These are phyloP conservation scores for Acer campestre DNA, from an alignment of 345 rosid genomes.

Conservation along the genomic window DNA sequence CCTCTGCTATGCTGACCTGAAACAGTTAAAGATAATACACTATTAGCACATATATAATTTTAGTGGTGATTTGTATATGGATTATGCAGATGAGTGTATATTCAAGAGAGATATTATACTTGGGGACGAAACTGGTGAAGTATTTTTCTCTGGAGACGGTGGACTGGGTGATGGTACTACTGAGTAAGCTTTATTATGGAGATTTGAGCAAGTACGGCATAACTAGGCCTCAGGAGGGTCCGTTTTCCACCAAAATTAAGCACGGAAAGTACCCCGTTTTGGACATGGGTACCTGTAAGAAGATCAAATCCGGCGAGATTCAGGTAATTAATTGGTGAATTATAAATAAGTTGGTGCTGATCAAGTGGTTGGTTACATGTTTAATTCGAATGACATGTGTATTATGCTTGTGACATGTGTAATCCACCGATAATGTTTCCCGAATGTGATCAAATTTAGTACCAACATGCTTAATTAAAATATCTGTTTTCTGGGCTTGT, in stretches of 20 bases:
- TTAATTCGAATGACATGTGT: too few relatives aligned
- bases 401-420: too few relatives aligned
- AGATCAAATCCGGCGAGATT: constrained; percentile 41
- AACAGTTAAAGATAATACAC: too few relatives aligned
- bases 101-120: constrained; percentile 35
- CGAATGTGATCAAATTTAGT: too few relatives aligned
- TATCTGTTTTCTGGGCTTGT: too few relatives aligned
- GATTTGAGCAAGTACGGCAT: constrained; percentile 45
- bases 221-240: constrained; percentile 30
- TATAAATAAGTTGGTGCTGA: too few relatives aligned
- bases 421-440: too few relatives aligned
- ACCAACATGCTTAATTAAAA: too few relatives aligned
- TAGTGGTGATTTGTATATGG: not conserved
- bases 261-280: constrained; percentile 43
- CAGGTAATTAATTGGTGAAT: not conserved
- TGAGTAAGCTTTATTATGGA: constrained; percentile 35
- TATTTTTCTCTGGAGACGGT: constrained; percentile 20
- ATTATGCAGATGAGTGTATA: constrained; percentile 62
- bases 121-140: constrained; percentile 38
- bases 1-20: too few relatives aligned
- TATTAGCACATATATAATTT: too few relatives aligned
- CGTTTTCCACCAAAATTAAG: constrained; percentile 31
- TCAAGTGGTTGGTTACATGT: too few relatives aligned
- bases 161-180: constrained; percentile 31
- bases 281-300: constrained; percentile 34